Conservation (phyloP, 2,329 filamentous ascomycete species). For the Atkinsonella hypoxylon region DNA sequence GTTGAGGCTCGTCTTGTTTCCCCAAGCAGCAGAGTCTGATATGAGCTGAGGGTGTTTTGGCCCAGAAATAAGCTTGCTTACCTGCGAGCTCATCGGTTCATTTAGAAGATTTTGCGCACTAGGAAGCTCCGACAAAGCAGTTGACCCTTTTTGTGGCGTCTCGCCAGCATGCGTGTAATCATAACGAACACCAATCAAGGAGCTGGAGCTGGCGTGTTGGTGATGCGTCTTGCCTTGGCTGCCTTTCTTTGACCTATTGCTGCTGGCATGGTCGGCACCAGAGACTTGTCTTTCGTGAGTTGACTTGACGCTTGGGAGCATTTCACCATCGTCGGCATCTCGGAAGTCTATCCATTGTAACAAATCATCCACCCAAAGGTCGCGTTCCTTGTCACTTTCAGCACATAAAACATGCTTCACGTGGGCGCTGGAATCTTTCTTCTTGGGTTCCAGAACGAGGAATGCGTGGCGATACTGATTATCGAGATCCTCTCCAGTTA, state of each 20-base stretch:
- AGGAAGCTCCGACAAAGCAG: slow-evolving; percentile 21
- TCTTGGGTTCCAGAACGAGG: slow-evolving; percentile 87
- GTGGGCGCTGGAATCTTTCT: slow-evolving; percentile 78
- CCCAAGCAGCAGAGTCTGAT: slow-evolving; percentile 72
- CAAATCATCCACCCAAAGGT: slow-evolving; percentile 85
- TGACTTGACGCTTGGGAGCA: slow-evolving; percentile 14
- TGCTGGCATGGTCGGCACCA: slow-evolving; percentile 14
- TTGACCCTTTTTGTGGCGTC: slow-evolving; percentile 31
- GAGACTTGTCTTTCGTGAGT: slow-evolving; percentile 29
- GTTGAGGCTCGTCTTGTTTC: slow-evolving; percentile 53
- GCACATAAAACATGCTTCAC: slow-evolving; percentile 93
- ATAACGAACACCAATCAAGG: slow-evolving; percentile 46
- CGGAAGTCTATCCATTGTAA: slow-evolving; percentile 77
- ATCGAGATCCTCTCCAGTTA: slow-evolving; percentile 61
- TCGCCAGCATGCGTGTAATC: slow-evolving; percentile 42
- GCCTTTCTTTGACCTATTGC: slow-evolving; percentile 19
- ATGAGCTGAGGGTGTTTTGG: slow-evolving; percentile 79
- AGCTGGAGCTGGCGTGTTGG: slow-evolving; percentile 29
- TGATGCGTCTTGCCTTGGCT: slow-evolving; percentile 21
- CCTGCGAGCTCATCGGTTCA: slow-evolving; percentile 27
- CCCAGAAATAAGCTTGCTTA: slow-evolving; percentile 56
- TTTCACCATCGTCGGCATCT: slow-evolving; percentile 41
- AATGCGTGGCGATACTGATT: slow-evolving; percentile 97
- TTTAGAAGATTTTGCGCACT: slow-evolving; percentile 19
- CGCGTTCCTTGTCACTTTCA: slow-evolving; percentile 84